Base-by-base conservation (phyloP, 1,284 basidiomycete genomes). In the Cryptococcus sp. region DNA sequence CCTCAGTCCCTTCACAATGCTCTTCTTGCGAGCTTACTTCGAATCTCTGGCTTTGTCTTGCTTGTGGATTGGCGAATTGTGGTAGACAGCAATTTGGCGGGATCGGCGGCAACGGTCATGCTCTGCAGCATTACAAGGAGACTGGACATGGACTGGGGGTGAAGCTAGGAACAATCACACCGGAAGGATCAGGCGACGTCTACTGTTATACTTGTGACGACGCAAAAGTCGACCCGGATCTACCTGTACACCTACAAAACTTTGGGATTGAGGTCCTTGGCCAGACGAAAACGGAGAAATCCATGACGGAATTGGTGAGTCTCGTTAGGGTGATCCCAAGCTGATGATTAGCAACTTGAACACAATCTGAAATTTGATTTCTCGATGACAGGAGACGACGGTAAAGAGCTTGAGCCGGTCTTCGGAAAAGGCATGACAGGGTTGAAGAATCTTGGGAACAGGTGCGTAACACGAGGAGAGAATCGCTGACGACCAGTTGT, bases 301-400 rank as follows among this genome's bases (percentile, higher is more conserved):
- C 86, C 52, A 92, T 97, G 87, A 96, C 94, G 0, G 95, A 98
- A 71, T 80, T 98, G 55, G 90, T 91, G 58, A 58, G 83, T 43
- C 8, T 31, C 5, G 4, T n/a, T 13, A 44, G 41, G 33, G n/a
- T 11, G 3, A 30, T n/a, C n/a, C 33, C n/a, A 49, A 37, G 14
- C 51, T 59, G 38, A 60, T 53, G 34, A 33, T 4, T 60, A 90
- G 89, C 91, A 98, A 88, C 88, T 98, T 66, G 94, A 97, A 72
- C 93, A 98, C 67, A 98, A 98, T 69, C 80, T 97, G 52, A 87
- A 85, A 55, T 98, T 93, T 70, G 94, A 98, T 74, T 98, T 98
- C 73, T 91, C 88, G 3, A 84, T 98, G 69, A 92, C 88, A 0
- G 85, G 84, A n/a, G 90, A 94, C 56, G 87, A 91, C 53, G 95